Base-by-base conservation (phyloP, 495 filamentous ascomycete genomes). In the Hyaloscypha bicolor region DNA sequence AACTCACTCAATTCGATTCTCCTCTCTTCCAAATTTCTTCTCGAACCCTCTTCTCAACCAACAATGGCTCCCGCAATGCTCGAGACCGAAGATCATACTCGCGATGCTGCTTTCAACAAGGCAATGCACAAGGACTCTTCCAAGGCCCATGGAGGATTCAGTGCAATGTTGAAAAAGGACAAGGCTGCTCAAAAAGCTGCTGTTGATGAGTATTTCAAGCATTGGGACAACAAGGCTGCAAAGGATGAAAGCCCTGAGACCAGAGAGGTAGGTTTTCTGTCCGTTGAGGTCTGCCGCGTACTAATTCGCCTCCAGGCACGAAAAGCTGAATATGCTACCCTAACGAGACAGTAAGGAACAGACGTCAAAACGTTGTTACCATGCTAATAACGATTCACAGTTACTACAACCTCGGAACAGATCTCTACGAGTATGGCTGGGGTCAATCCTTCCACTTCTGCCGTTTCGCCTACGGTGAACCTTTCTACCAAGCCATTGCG, bases 151-250 rank as follows among this genome's bases (percentile, higher is more conserved):
- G 91, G 88, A 72, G 93, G 92, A 73, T 85, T 97, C 73, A 79
- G 84, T 70, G 91, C 95, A 67, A 92, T 97, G 90, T 80, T 96
- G 64, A 82, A 84, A 73, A 99, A 99, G 81, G 90, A 94, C 78
- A 81, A 83, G 60, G 82, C 81, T 12, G 93, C 95, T 3, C 92
- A 98, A 77, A 87, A 93, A 81, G 87, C 92, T 58, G 94, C 95
- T 59, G 87, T 96, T 39, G 93, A 97, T 74, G 94, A 98, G 79
- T 99, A 99, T 82, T 98, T 97, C 88, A 99, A 97, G 88, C 96
- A 97, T 79, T 99, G 94, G 91, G 95, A 99, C 81, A 92, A 96
- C 83, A 95, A 98, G 83, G 77, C 77, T 64, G 91, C 94, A 48
- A 87, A 83, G 52, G 83, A 85, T 30, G 95, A 99, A 86, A 99